Percentiles rank a stretch among this genome's conserved stretches.
These are phyloP conservation scores for Cerioporus squamosus DNA, from an alignment of 1,284 basidiomycete species.

Conservation along the genomic window DNA sequence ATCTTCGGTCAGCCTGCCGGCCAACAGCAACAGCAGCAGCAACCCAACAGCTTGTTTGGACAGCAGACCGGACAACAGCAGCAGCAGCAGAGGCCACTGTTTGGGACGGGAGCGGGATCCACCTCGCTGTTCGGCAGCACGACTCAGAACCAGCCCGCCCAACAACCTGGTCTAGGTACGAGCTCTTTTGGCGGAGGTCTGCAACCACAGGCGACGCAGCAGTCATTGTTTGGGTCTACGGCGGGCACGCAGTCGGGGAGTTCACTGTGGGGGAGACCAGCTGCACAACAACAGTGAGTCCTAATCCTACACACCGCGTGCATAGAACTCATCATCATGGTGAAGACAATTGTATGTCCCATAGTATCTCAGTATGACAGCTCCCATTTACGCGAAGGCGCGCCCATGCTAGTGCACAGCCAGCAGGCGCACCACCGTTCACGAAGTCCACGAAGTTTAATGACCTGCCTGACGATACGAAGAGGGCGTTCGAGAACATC, in stretches of 20 bases:
- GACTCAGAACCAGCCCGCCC: constrained; percentile 21
- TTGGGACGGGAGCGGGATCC: constrained; percentile 8
- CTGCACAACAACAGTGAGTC: constrained; percentile 30
- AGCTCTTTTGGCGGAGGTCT: constrained; percentile 14
- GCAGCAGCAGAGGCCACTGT: constrained; percentile 19
- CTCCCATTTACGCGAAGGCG: background rate
- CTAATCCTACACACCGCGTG: constrained; percentile 3
- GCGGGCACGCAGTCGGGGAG: constrained; percentile 6
- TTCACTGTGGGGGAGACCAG: constrained; percentile 20
- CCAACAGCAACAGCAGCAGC: constrained; percentile 8
- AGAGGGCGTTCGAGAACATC: constrained; percentile 67
- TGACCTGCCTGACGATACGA: constrained; percentile 74
- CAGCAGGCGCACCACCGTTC: constrained; percentile 52
- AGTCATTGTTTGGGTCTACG: constrained; percentile 23
- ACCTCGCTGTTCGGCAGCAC: constrained; percentile 16
- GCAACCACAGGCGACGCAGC: constrained; percentile 19
- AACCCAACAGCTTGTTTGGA: constrained; percentile 20
- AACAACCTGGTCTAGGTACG: constrained; percentile 1
- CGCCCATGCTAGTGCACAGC: constrained; percentile 22
- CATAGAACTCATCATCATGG: background rate
- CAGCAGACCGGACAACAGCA: constrained; percentile 20
- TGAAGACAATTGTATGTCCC: background rate
- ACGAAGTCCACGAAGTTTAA: constrained; percentile 83
- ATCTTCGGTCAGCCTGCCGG: background rate
- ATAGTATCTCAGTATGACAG: background rate